Conservation (phyloP, 176 grass and related monocot genomes). For the bread wheat (Triticum aestivum) region IWGSC_CS_RefSeq_v2.1 NC_057808.1:333078337-333078836, state of each 20-base stretch:
- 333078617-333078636: neutral
- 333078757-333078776: conserved; percentile 40
- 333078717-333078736: neutral
- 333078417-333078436: neutral
- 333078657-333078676: neutral
- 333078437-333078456: neutral
- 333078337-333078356: no score
- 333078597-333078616: neutral
- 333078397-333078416: no score
- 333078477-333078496: neutral
- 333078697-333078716: neutral
- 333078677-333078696: neutral
- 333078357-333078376: no score
- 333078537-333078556: neutral
- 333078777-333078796: conserved; percentile 14
- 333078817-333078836: neutral
- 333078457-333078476: neutral
- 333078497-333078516: neutral
- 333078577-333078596: neutral
- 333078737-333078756: conserved; percentile 21
- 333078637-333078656: neutral
- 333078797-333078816: conserved; percentile 24
- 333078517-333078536: neutral
- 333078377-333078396: no score
- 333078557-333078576: neutral